Conservation (phyloP, 2,329 filamentous ascomycete genomes). For the Leptographium radiaticola region DNA sequence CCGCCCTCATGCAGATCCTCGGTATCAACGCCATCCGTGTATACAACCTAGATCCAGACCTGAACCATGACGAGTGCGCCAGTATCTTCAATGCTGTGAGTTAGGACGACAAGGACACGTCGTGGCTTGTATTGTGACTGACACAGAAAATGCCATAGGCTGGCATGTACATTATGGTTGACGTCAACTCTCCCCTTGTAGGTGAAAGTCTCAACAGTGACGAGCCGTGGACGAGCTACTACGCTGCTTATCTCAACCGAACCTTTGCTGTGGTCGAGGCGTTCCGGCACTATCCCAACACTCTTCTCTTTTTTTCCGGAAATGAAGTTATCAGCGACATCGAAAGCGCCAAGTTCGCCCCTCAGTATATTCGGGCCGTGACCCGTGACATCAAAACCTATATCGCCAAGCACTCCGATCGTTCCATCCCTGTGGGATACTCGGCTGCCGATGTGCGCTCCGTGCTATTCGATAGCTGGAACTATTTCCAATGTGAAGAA, state of each 20-base stretch:
- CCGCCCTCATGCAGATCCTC: conserved; percentile 50
- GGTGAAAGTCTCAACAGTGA: conserved; percentile 43
- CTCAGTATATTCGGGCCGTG: conserved; percentile 61
- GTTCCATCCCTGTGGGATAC: conserved; percentile 64
- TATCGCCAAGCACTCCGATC: conserved; percentile 56
- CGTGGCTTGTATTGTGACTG: neutral
- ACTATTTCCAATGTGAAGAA: conserved; percentile 58
- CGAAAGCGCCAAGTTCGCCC: conserved; percentile 43
- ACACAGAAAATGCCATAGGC: conserved; percentile 22
- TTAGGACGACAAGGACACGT: neutral
- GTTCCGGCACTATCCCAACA: conserved; percentile 55
- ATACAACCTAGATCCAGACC: conserved; percentile 53
- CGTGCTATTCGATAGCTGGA: conserved; percentile 60
- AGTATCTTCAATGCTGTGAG: conserved; percentile 51
- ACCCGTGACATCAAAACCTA: conserved; percentile 74
- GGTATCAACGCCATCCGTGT: conserved; percentile 56
- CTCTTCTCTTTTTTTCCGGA: conserved; percentile 61
- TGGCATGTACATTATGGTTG: conserved; percentile 56
- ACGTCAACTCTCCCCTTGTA: conserved; percentile 52
- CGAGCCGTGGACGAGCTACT: conserved; percentile 43
- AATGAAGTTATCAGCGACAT: conserved; percentile 67
- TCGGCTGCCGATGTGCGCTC: conserved; percentile 67
- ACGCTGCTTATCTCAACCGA: conserved; percentile 47
- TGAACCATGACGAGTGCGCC: conserved; percentile 55
- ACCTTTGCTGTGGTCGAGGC: conserved; percentile 55